Base-by-base conservation (phyloP, 495 filamentous ascomycete genomes). In the Staphylotrichum longicolle region DNA sequence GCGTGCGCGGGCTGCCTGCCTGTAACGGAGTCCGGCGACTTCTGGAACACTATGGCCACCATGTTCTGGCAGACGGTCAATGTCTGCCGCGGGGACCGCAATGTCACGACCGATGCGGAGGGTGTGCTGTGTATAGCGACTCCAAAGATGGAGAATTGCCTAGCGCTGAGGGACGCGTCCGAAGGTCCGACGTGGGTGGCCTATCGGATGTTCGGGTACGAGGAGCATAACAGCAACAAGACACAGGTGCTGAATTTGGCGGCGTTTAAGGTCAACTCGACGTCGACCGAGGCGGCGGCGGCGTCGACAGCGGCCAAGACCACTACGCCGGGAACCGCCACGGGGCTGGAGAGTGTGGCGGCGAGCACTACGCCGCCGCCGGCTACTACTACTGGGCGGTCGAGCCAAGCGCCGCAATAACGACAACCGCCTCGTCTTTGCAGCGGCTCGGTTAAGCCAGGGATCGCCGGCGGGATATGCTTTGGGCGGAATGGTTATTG, bases 1-100 rank as follows among this genome's bases (percentile, higher is more conserved):
- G 15, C 54, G 27, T 57, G 44, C 54, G 33, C n/a, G 5, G 42
- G 54, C 32, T 47, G 44, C n/a, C 54, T 57, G 42, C 54, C 54
- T 1, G 3, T 3, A 9, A 37, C 44, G 44, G 44, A 11, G 32
- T 35, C 54, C 32, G 54, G 33, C 54, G 54, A 57, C 5, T 57
- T 57, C 42, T 45, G 42, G 42, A 45, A 45, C 42, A 45, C 7
- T 11, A 45, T 45, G 42, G 9, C 7, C 54, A 12, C 32, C 2
- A 20, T 57, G 32, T 35, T 57, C 27, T 35, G 2, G 3, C 6
- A 35, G 44, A 14, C 11, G 2, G 14, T 15, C 30, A 3, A 15
- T 2, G 9, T 10, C 12, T 57, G 54, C 54, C 41, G 41, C 54
- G 12, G 20, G 9, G 32, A 45, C 42, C 42, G 42, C 42, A 45